A percentile compares a stretch with the other conserved stretches of the same genome.
Evolutionary conservation across 75 land plant genomes (phyloP).

Genomic region (Chamaecyparis obtusa): DNA sequence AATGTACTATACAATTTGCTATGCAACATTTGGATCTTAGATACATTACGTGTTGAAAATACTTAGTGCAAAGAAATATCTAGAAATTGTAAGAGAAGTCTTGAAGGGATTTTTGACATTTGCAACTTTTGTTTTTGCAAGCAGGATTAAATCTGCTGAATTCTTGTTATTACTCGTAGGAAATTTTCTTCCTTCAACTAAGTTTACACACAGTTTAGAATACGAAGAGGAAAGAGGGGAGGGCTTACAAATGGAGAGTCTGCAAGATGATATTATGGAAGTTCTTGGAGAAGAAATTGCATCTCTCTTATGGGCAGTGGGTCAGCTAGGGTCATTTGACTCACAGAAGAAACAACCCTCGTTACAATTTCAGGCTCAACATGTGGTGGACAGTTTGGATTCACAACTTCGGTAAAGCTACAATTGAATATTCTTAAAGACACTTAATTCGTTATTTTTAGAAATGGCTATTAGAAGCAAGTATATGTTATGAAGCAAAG

Average conservation of each 20-base stretch:
- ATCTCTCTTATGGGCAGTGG: conserved; percentile 13
- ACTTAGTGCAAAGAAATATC: background rate
- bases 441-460: background rate
- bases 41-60: background rate
- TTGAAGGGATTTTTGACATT: background rate
- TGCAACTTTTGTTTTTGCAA: background rate
- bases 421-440: background rate
- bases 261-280: conserved; percentile 13
- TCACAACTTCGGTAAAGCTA: background rate
- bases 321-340: conserved; percentile 8
- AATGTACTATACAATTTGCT: background rate
- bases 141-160: conserved; percentile 10
- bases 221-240: background rate
- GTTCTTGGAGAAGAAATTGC: conserved; percentile 9
- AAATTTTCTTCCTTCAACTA: conserved; percentile 9
- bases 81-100: background rate
- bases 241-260: background rate
- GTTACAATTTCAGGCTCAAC: conserved; percentile 9
- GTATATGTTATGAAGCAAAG: background rate
- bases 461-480: background rate
- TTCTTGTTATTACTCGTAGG: conserved; percentile 8
- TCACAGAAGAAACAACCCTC: conserved; percentile 8
- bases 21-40: background rate
- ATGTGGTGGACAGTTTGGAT: conserved; percentile 3
- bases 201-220: conserved; percentile 4